Evolutionary conservation across 768 basidiomycete genomes (phyloP).

Genomic region (Amanita rubescens): DNA sequence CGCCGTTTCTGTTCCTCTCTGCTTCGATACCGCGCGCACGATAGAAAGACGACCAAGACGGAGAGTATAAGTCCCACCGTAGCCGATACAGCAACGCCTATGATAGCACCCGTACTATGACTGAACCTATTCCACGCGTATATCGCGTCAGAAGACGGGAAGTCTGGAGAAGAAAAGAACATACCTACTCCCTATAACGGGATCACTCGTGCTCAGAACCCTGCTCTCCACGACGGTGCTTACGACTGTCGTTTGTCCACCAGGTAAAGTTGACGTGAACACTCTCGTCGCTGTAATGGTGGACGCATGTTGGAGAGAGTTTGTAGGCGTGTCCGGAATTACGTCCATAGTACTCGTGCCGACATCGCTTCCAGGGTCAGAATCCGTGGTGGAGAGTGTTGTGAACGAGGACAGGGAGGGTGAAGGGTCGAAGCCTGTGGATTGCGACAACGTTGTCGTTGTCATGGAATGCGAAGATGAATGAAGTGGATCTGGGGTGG

Average conservation of each 20-base stretch:
- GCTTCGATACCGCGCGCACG: slow-evolving; percentile 21
- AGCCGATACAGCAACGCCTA: slow-evolving; percentile 28
- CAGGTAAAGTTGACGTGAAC: slow-evolving; percentile 13
- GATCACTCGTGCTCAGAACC: slow-evolving; percentile 24
- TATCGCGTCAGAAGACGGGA: not conserved
- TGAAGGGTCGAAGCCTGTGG: not conserved
- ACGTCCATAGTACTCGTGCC: not conserved
- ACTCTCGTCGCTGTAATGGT: slow-evolving; percentile 12
- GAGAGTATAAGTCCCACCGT: slow-evolving; percentile 21
- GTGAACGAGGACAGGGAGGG: not conserved
- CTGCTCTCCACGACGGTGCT: slow-evolving; percentile 21
- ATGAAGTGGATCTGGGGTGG: not conserved
- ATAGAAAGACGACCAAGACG: slow-evolving; percentile 24
- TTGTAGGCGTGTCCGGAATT: not conserved
- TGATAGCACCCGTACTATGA: slow-evolving; percentile 30
- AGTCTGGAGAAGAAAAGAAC: not conserved
- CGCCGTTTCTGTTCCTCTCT: slow-evolving; percentile 9
- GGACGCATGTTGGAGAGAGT: slow-evolving; percentile 1
- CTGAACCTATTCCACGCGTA: slow-evolving; percentile 22
- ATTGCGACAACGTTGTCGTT: not conserved
- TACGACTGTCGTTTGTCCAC: slow-evolving; percentile 13
- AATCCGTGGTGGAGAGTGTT: not conserved
- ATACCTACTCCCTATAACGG: slow-evolving; percentile 10
- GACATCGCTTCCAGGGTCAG: not conserved
- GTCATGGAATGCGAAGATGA: not conserved